Conservation (phyloP, 495 filamentous ascomycete species). For the Massariosphaeria phaeospora region DNA sequence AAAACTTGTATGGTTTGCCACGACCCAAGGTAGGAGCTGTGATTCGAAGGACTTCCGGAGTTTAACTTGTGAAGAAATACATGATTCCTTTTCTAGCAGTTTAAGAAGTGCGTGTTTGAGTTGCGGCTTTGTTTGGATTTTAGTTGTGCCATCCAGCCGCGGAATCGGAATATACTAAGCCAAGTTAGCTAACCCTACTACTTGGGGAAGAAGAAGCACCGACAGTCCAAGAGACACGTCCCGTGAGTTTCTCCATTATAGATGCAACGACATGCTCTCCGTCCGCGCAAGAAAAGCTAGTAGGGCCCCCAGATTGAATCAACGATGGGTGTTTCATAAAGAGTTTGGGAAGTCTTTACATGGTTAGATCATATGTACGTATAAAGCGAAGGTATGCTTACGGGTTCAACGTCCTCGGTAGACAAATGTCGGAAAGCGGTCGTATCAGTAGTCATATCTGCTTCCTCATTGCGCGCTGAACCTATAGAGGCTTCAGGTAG, state of each 20-base stretch:
- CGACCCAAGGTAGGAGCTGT: background rate
- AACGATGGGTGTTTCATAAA: slow-evolving; percentile 3
- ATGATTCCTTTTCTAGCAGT: background rate
- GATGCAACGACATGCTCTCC: background rate
- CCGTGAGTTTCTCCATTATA: background rate
- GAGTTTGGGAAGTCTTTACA: background rate
- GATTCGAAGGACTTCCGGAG: background rate
- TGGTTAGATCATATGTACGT: background rate
- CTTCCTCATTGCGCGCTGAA: background rate
- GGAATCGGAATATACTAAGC: background rate
- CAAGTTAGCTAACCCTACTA: background rate
- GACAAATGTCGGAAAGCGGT: background rate
- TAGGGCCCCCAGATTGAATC: slow-evolving; percentile 18
- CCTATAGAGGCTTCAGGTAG: background rate
- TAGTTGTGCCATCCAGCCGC: background rate
- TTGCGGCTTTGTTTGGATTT: background rate
- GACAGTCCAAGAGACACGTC: background rate
- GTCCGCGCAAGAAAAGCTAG: background rate
- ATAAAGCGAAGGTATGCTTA: background rate
- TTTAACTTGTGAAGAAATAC: background rate
- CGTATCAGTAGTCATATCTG: background rate
- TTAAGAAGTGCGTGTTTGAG: background rate
- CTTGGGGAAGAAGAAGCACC: background rate
- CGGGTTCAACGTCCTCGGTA: background rate
- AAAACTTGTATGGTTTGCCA: background rate